Base-by-base conservation (phyloP, 768 basidiomycete genomes). In the Suillus spraguei region DNA sequence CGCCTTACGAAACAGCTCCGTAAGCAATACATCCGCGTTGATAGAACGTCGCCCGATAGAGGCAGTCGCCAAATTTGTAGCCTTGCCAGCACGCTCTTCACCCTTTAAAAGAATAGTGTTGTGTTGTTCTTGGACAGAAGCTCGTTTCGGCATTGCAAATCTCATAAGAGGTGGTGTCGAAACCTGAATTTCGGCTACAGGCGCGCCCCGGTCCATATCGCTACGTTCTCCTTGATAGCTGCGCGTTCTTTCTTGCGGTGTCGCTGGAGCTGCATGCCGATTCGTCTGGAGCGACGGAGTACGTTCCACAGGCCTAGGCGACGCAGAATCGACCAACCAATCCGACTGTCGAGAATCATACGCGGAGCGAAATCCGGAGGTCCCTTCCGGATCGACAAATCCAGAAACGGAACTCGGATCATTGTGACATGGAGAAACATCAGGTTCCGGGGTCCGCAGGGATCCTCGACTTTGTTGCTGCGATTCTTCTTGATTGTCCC, bases 331-430 rank as follows among this genome's bases (percentile, higher is more conserved):
- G 24, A 46, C 47, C 5, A 36, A 44, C 60, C 63, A 79, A 63
- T 78, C 76, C 36, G 78, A 77, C 53, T 59, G 56, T 46, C 77
- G 73, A 50, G 67, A 56, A 24, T 72, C 76, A 63, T 78, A 74
- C 16, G 14, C 14, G 3, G 14, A 22, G 6, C 36, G 54, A 9
- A 38, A 55, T 36, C 54, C 36, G 4, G 22, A 36, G 54, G 54
- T 55, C 35, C 13, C 22, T 24, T 55, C 36, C n/a, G 22, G 54
- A 38, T 55, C 54, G 54, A 38, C 54, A 7, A 20, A 32, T 41
- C 16, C 38, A 32, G 56, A 28, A 24, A 11, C 6, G 2, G 22
- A 32, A 20, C n/a, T 58, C 0, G 20, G 38, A 58, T 58, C 39
- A 17, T 32, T 17, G 24, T 58, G 56, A 13, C 14, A 41, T 41